phyloP scores from a whole-genome alignment of 345 rosid genomes.

The thale cress (Arabidopsis thaliana) region TAIR10.1 NC_003076.8:16361001-16361500 shows the following conservation, averaged over 20 bases:
- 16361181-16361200: constrained; percentile 58
- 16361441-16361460: constrained; percentile 12
- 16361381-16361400: constrained; percentile 52
- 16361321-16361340: constrained; percentile 64
- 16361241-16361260: constrained; percentile 21
- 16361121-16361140: constrained; percentile 53
- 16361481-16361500: constrained; percentile 51
- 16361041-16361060: background rate
- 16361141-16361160: constrained; percentile 51
- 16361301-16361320: constrained; percentile 68
- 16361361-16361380: constrained; percentile 68
- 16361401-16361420: constrained; percentile 48
- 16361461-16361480: constrained; percentile 3
- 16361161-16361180: constrained; percentile 65
- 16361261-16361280: constrained; percentile 14
- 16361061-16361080: constrained; percentile 62
- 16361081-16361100: constrained; percentile 56
- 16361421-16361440: constrained; percentile 3
- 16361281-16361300: constrained; percentile 59
- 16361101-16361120: constrained; percentile 46
- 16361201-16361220: constrained; percentile 59
- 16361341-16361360: constrained; percentile 54
- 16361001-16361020: constrained; percentile 53
- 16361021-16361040: constrained; percentile 25
- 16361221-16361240: constrained; percentile 13